Conservation (phyloP, 148 eudicot species). For the Gaultheria prostrata region DNA sequence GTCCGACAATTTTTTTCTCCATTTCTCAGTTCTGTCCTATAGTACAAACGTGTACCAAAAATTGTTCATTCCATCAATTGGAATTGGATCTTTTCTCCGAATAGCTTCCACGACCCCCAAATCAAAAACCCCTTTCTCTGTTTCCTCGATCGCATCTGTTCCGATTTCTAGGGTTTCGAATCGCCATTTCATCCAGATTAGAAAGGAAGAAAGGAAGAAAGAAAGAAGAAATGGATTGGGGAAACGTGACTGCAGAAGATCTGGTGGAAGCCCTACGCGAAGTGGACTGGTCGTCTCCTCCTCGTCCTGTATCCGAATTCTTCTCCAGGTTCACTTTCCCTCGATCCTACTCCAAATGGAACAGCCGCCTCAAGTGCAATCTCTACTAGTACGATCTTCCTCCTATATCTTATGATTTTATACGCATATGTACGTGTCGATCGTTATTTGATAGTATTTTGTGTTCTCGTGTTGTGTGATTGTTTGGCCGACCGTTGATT, state of each 20-base stretch:
- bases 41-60: too few relatives aligned
- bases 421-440: neutral
- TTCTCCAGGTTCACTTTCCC: conserved; percentile 85
- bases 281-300: conserved; percentile 94
- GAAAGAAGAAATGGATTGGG: conserved; percentile 70
- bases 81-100: too few relatives aligned
- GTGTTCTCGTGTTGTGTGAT: neutral
- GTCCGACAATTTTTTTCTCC: conserved; percentile 43
- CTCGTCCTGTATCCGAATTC: conserved; percentile 79
- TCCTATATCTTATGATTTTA: neutral
- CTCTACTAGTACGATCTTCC: conserved; percentile 73
- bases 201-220: neutral
- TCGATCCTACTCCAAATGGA: conserved; percentile 74
- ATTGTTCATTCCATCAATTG: too few relatives aligned
- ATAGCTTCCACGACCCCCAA: neutral
- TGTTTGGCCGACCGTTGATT: neutral
- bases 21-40: neutral
- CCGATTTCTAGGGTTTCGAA: conserved; percentile 9
- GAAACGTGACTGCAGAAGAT: conserved; percentile 85
- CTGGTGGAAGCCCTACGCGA: conserved; percentile 79
- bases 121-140: neutral
- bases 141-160: neutral
- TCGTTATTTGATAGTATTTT: neutral
- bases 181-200: neutral
- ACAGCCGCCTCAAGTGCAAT: conserved; percentile 90